Conservation (phyloP, 441 rosid species). For the Gossypium lobatum region DNA sequence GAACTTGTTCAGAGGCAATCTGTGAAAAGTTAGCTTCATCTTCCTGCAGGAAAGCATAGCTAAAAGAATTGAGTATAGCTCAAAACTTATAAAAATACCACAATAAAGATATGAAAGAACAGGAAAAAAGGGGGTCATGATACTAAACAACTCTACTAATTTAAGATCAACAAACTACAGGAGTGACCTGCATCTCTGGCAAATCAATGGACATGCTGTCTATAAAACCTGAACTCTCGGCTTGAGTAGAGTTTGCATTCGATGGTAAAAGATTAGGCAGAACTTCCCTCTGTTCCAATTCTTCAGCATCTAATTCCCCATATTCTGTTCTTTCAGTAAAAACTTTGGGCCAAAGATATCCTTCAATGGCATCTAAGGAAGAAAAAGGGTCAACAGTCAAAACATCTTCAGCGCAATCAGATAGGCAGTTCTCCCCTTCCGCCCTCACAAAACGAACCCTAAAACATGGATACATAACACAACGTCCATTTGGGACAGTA, state of each 20-base stretch:
- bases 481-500: slow-evolving; percentile 56
- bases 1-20: slow-evolving; percentile 29
- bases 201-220: slow-evolving; percentile 36
- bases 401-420: slow-evolving; percentile 52
- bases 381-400: slow-evolving; percentile 81
- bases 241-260: slow-evolving; percentile 4
- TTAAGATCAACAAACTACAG: slow-evolving; percentile 4
- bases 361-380: slow-evolving; percentile 59
- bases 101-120: not conserved
- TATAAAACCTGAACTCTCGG: slow-evolving; percentile 32
- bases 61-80: not conserved
- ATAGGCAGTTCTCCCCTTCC: slow-evolving; percentile 61
- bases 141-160: not conserved
- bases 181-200: slow-evolving; percentile 52
- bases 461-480: slow-evolving; percentile 58
- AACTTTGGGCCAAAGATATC: slow-evolving; percentile 66
- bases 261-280: not conserved
- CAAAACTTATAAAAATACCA: not conserved
- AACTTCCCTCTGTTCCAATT: slow-evolving; percentile 32
- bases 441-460: slow-evolving; percentile 67
- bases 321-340: slow-evolving; percentile 28
- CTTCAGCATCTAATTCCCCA: slow-evolving; percentile 29
- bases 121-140: not conserved
- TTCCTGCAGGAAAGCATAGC: slow-evolving; percentile 29
- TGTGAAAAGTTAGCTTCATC: slow-evolving; percentile 30